These are phyloP conservation scores for Clonostachys rosea DNA, from an alignment of 2,329 filamentous ascomycete genomes.

Conservation along the genomic window DNA sequence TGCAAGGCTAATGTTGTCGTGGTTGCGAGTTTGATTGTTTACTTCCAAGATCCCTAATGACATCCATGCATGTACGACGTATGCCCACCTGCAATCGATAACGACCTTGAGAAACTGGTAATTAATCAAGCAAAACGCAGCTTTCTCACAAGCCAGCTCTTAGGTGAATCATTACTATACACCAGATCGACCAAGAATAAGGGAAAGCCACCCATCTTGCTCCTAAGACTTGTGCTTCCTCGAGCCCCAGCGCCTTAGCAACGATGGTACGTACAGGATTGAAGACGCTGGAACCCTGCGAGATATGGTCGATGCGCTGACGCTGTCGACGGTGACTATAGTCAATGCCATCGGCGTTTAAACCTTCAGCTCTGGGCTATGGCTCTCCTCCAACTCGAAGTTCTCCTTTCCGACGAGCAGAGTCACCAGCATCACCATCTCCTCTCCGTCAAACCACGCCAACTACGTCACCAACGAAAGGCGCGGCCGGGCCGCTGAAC, in stretches of 20 bases:
- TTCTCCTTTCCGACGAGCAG: conserved; percentile 59
- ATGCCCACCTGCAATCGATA: background rate
- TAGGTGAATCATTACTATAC: too few relatives aligned
- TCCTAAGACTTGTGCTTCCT: background rate
- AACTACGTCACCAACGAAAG: conserved; percentile 54
- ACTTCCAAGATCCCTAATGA: conserved; percentile 7
- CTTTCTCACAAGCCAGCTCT: too few relatives aligned
- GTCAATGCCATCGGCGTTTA: conserved; percentile 57
- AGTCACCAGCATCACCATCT: conserved; percentile 62
- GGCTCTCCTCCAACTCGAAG: conserved; percentile 56
- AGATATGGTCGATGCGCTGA: too few relatives aligned
- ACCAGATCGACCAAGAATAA: too few relatives aligned
- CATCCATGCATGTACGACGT: background rate
- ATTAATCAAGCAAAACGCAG: too few relatives aligned
- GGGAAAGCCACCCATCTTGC: background rate
- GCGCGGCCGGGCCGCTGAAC: conserved; percentile 8
- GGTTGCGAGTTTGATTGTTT: conserved; percentile 13
- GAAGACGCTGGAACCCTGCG: too few relatives aligned
- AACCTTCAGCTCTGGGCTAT: conserved; percentile 68
- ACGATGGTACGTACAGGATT: background rate
- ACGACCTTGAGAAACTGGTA: background rate
- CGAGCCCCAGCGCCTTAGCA: background rate
- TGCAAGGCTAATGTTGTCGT: conserved; percentile 18
- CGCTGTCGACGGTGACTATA: conserved; percentile 9
- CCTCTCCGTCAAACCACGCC: conserved; percentile 61